Percentiles rank a stretch among this genome's conserved stretches.
Conservation (phyloP, 2,329 filamentous ascomycete genomes). For the Rhynchosporium secalis region DNA sequence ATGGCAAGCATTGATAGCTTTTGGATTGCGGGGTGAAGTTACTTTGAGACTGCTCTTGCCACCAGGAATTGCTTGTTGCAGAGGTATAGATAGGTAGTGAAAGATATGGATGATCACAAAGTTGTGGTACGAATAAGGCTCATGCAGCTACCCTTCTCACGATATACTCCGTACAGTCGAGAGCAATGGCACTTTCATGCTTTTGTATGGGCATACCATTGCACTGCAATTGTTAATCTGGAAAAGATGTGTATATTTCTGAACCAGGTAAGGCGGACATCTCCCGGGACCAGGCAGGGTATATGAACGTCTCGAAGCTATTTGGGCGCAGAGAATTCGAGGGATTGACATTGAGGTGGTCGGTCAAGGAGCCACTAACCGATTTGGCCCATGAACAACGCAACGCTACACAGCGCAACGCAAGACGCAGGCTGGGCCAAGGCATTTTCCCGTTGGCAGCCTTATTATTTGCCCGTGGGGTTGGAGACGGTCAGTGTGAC, state of each 20-base stretch:
- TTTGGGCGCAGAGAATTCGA: conserved; percentile 12
- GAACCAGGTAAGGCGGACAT: conserved; percentile 29
- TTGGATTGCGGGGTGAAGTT: conserved; percentile 10
- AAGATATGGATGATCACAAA: conserved; percentile 29
- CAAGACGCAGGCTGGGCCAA: conserved; percentile 17
- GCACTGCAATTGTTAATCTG: conserved; percentile 25
- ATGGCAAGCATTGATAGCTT: conserved; percentile 12
- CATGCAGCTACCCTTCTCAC: conserved; percentile 34
- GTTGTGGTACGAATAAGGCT: conserved; percentile 25
- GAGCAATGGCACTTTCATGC: conserved; percentile 33
- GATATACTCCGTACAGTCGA: conserved; percentile 16
- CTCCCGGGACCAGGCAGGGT: conserved; percentile 25
- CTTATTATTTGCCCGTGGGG: conserved; percentile 20
- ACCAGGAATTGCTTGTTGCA: conserved; percentile 13
- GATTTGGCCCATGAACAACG: conserved; percentile 20
- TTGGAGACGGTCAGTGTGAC: conserved; percentile 5
- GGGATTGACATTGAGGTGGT: conserved; percentile 17
- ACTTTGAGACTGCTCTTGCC: conserved; percentile 21
- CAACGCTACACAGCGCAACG: conserved; percentile 19
- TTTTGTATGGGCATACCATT: conserved; percentile 36
- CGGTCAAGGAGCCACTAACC: conserved; percentile 19
- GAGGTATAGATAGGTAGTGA: conserved; percentile 10
- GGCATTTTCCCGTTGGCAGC: conserved; percentile 23
- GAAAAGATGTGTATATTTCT: conserved; percentile 11
- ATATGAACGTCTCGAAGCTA: conserved; percentile 18